Conservation (phyloP, 2,329 filamentous ascomycete species). For the Exserohilum turcica region DNA sequence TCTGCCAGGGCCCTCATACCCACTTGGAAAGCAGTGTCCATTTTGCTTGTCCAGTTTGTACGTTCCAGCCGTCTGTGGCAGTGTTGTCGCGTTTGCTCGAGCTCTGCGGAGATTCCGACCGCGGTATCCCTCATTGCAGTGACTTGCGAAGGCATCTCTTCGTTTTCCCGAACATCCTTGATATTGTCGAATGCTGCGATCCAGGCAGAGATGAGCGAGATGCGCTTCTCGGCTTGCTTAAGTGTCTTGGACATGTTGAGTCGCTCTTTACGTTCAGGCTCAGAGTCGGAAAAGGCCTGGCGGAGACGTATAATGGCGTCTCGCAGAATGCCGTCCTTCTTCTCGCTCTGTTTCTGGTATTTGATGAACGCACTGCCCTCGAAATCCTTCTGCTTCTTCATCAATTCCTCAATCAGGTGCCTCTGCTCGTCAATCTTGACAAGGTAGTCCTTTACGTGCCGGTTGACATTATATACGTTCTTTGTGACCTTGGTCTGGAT, state of each 20-base stretch:
- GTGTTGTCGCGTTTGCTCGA: conserved; percentile 89
- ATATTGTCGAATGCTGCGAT: conserved; percentile 87
- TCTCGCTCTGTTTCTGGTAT: conserved; percentile 88
- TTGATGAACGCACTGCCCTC: conserved; percentile 83
- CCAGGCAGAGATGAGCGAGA: conserved; percentile 87
- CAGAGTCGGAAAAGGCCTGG: conserved; percentile 80
- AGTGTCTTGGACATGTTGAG: conserved; percentile 79
- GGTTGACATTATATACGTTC: conserved; percentile 98
- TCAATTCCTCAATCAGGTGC: conserved; percentile 93
- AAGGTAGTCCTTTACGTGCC: conserved; percentile 97
- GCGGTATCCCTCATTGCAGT: conserved; percentile 83
- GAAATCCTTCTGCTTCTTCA: conserved; percentile 87
- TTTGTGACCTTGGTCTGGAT: conserved; percentile 99
- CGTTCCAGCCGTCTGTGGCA: conserved; percentile 83
- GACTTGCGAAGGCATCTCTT: conserved; percentile 64
- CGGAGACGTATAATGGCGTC: conserved; percentile 83
- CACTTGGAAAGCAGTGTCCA: conserved; percentile 87
- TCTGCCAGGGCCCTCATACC: conserved; percentile 77
- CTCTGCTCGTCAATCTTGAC: conserved; percentile 99
- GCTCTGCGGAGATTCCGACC: conserved; percentile 82
- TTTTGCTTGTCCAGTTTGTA: conserved; percentile 81
- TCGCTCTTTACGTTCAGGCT: conserved; percentile 77
- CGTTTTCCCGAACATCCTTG: conserved; percentile 72
- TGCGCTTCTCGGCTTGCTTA: conserved; percentile 81
- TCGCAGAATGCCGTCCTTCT: conserved; percentile 73